Base-by-base conservation (phyloP, 176 grass and related monocot species). In the Oryza glaberrima region DNA sequence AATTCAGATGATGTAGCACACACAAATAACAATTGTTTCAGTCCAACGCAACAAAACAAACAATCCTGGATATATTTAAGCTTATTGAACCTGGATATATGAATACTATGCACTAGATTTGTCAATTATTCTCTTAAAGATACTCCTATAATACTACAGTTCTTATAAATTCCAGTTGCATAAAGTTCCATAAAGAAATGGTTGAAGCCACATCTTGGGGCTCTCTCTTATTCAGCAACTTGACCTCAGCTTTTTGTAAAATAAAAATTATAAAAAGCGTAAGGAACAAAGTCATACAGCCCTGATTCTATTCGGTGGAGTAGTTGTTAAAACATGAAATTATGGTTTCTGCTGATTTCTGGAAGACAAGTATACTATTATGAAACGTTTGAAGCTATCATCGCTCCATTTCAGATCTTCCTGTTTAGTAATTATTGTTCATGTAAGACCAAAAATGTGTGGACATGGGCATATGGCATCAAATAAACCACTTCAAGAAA, bases 341-440 rank as follows among this genome's bases (percentile, higher is more conserved):
- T 46, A 75, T 45, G 6, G 2, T 75, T 84, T 47, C 69, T 67
- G 9, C 35, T 74, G 17, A 10, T 67, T 79, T 79, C 34, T 46
- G 4, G 22, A 88, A 7, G 41, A 40, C n/a, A 64, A 77, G 44
- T 12, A 41, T 3, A 67, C 19, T 64, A 51, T 36, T 9, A 22
- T 65, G 58, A 22, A 65, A 32, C 1, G 1, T 65, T 30, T 11
- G 10, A 15, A 43, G 69, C 14, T 49, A 65, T 9, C n/a, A 71
- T 61, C 30, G 9, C 41, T 65, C 15, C 10, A 63, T 70, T 65
- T 41, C 61, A 30, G 32, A 14, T 74, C 5, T 81, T 81, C 23
- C 49, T 58, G 19, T 58, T 56, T 8, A 52, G 12, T 17, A 52
- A 52, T 15, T 52, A 16, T 17, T 52, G 5, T 52, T 52, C 52